Conservation (phyloP, 257 asterid genomes). For the Fraxinus anomala region DNA sequence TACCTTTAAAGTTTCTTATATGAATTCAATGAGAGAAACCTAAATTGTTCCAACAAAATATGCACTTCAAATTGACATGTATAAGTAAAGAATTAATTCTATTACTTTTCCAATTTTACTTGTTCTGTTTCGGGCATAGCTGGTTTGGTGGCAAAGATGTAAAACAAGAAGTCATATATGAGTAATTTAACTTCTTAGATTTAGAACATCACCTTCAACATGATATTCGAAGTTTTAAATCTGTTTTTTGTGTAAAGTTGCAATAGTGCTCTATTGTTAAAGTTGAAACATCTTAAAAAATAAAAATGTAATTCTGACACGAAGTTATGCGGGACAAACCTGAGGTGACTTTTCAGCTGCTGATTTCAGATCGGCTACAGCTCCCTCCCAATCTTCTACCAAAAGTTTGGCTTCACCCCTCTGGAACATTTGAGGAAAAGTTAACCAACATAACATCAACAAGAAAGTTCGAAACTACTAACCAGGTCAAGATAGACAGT, state of each 20-base stretch:
- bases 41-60: not conserved
- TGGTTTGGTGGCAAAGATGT: not conserved
- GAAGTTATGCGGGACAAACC: slow-evolving; percentile 40
- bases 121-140: not conserved
- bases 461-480: slow-evolving; percentile 8
- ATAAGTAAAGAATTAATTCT: not conserved
- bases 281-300: not conserved
- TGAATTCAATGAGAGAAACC: not conserved
- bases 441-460: not conserved
- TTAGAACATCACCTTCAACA: not conserved
- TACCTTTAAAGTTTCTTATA: not conserved
- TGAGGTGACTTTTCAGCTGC: slow-evolving; percentile 94
- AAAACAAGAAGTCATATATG: not conserved
- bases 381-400: slow-evolving; percentile 94
- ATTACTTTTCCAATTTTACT: not conserved
- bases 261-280: not conserved
- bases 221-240: not conserved
- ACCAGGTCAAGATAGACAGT: not conserved
- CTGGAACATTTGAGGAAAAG: slow-evolving; percentile 37
- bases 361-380: slow-evolving; percentile 81
- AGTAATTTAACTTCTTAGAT: not conserved
- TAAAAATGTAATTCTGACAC: not conserved
- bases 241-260: not conserved
- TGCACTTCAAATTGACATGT: not conserved
- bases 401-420: slow-evolving; percentile 95